Conservation (phyloP, 768 basidiomycete species). For the Boletus subparvulus region DNA sequence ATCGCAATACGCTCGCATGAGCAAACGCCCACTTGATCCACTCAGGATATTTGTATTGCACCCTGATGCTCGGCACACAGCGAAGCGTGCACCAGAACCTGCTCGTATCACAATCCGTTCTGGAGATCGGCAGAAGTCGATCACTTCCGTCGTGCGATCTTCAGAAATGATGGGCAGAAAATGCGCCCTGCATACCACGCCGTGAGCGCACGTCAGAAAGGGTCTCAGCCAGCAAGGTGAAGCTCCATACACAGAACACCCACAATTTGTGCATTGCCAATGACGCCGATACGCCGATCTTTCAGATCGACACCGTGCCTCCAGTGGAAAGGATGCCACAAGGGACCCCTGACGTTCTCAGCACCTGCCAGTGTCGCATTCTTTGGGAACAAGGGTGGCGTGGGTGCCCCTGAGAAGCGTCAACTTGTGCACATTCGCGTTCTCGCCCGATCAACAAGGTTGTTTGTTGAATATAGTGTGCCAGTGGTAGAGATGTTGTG, state of each 20-base stretch:
- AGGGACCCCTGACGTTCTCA: slow-evolving; percentile 39
- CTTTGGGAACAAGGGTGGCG: not conserved
- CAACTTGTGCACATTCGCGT: slow-evolving; percentile 42
- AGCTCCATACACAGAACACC: slow-evolving; percentile 52
- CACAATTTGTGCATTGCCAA: slow-evolving; percentile 51
- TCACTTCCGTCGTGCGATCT: slow-evolving; percentile 48
- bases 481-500: slow-evolving; percentile 33
- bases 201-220: slow-evolving; percentile 2
- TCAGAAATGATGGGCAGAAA: slow-evolving; percentile 53
- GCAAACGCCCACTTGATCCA: slow-evolving; percentile 4
- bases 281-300: slow-evolving; percentile 56
- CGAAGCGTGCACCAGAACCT: slow-evolving; percentile 34
- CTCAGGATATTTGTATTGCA: not conserved
- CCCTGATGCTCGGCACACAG: not conserved
- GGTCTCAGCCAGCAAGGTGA: slow-evolving; percentile 9
- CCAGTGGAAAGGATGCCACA: slow-evolving; percentile 61
- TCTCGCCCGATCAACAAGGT: slow-evolving; percentile 46
- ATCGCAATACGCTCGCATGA: slow-evolving; percentile 40
- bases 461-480: slow-evolving; percentile 35
- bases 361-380: not conserved
- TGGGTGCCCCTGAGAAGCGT: slow-evolving; percentile 33
- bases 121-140: slow-evolving; percentile 60
- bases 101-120: slow-evolving; percentile 39
- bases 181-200: slow-evolving; percentile 47
- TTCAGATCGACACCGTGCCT: slow-evolving; percentile 50